Conservation (phyloP, 2,329 filamentous ascomycete genomes). For the Clarireedia hainanense region DNA sequence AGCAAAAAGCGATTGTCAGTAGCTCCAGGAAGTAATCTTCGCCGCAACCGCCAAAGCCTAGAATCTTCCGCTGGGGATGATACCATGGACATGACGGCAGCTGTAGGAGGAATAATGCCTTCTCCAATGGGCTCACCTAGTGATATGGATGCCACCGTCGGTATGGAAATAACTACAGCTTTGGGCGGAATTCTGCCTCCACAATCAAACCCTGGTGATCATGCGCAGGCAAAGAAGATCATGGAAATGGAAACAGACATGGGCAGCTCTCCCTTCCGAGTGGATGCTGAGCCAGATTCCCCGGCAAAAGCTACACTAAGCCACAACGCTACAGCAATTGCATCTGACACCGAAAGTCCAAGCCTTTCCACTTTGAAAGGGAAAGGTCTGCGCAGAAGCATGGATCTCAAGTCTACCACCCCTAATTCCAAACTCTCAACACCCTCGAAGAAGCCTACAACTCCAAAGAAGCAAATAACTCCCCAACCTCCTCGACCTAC, state of each 20-base stretch:
- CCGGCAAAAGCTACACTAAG: conserved; percentile 31
- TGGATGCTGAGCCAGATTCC: conserved; percentile 28
- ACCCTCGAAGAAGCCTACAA: conserved; percentile 29
- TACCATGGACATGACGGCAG: conserved; percentile 36
- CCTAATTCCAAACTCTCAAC: conserved; percentile 20
- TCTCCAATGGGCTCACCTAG: conserved; percentile 36
- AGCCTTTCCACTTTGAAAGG: conserved; percentile 46
- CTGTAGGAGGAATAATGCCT: conserved; percentile 37
- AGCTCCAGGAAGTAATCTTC: conserved; percentile 9
- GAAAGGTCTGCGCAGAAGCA: conserved; percentile 42
- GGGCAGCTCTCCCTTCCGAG: conserved; percentile 37
- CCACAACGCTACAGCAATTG: conserved; percentile 30
- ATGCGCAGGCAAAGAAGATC: conserved; percentile 43
- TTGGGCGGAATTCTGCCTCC: conserved; percentile 46
- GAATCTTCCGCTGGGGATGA: conserved; percentile 25
- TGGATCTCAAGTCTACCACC: conserved; percentile 35
- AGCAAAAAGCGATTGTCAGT: conserved; percentile 15
- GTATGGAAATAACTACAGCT: conserved; percentile 57
- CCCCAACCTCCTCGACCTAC: conserved; percentile 37
- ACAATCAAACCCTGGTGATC: conserved; percentile 33
- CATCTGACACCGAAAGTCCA: conserved; percentile 46
- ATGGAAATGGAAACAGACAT: conserved; percentile 52
- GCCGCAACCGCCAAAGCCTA: conserved; percentile 31
- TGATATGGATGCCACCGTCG: conserved; percentile 38
- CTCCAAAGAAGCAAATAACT: conserved; percentile 35